Conservation (phyloP, 208 protist species). For the Wallacemonas sp. region DNA sequence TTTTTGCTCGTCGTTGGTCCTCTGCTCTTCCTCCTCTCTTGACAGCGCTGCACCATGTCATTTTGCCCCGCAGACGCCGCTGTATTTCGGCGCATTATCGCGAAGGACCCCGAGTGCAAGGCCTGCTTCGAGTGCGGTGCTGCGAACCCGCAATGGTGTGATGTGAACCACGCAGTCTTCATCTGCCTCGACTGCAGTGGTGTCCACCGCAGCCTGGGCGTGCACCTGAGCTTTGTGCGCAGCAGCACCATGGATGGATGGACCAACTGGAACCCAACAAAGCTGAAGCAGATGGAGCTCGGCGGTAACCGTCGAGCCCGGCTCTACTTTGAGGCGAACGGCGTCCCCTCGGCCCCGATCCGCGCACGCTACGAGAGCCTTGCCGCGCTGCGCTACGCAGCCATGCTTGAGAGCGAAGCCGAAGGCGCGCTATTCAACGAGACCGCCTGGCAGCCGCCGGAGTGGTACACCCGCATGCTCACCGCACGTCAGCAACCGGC, state of each 20-base stretch:
- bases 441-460: constrained; percentile 65
- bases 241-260: constrained; percentile 94
- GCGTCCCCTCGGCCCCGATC: constrained; percentile 63
- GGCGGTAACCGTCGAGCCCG: constrained; percentile 90
- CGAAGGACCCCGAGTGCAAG: constrained; percentile 78
- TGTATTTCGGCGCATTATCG: constrained; percentile 69
- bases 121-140: constrained; percentile 88
- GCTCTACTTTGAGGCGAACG: constrained; percentile 82
- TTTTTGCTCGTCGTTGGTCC: neutral
- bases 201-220: constrained; percentile 91
- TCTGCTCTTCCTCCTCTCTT: neutral
- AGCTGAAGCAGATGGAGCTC: constrained; percentile 88
- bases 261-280: constrained; percentile 88
- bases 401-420: constrained; percentile 83
- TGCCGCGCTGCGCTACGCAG: constrained; percentile 77
- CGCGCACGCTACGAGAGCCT: constrained; percentile 76
- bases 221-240: constrained; percentile 93
- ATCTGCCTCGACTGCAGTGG: constrained; percentile 92
- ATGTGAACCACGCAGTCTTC: constrained; percentile 88
- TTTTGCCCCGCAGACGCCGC: constrained; percentile 45
- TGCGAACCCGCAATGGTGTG: constrained; percentile 92
- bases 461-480: constrained; percentile 73
- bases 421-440: constrained; percentile 73
- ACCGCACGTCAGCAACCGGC: constrained; percentile 13
- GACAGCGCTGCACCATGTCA: constrained; percentile 28